Percentiles rank a stretch among this genome's conserved stretches.
Evolutionary conservation across 352 stramenopile genomes (phyloP).

Genomic region (Phytopythium montanum): DNA sequence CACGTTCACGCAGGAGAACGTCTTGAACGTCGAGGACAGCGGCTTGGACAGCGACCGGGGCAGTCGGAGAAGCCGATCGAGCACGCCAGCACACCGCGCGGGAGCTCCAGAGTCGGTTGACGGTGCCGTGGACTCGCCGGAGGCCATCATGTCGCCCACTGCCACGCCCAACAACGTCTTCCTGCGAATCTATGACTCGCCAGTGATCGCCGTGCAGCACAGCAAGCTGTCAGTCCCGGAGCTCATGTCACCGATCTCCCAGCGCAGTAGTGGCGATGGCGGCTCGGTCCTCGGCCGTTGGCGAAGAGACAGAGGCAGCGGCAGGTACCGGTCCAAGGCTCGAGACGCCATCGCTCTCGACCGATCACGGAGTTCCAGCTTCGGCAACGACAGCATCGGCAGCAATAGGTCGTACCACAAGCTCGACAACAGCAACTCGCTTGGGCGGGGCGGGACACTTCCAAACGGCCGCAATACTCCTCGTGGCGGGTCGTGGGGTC

Average conservation of each 20-base stretch:
- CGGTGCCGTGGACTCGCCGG: not conserved
- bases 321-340: not conserved
- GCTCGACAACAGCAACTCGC: slow-evolving; percentile 11
- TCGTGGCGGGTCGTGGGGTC: slow-evolving; percentile 6
- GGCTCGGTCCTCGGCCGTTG: not conserved
- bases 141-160: slow-evolving; percentile 9
- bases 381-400: slow-evolving; percentile 11
- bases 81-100: not conserved
- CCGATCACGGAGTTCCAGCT: slow-evolving; percentile 4
- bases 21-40: not conserved
- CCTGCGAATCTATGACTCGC: slow-evolving; percentile 69
- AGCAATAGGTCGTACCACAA: slow-evolving; percentile 5
- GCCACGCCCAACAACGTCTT: slow-evolving; percentile 52
- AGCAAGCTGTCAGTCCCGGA: slow-evolving; percentile 11
- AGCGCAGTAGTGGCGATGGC: not conserved
- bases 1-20: not conserved
- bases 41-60: not conserved
- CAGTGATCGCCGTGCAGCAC: slow-evolving; percentile 31
- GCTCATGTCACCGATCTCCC: not conserved
- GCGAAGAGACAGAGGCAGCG: not conserved
- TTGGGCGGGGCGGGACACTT: slow-evolving; percentile 4
- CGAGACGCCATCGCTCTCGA: not conserved
- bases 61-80: not conserved
- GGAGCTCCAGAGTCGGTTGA: not conserved
- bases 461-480: not conserved